These are phyloP conservation scores for Amylocystis lapponica DNA, from an alignment of 768 basidiomycete genomes.

Conservation along the genomic window DNA sequence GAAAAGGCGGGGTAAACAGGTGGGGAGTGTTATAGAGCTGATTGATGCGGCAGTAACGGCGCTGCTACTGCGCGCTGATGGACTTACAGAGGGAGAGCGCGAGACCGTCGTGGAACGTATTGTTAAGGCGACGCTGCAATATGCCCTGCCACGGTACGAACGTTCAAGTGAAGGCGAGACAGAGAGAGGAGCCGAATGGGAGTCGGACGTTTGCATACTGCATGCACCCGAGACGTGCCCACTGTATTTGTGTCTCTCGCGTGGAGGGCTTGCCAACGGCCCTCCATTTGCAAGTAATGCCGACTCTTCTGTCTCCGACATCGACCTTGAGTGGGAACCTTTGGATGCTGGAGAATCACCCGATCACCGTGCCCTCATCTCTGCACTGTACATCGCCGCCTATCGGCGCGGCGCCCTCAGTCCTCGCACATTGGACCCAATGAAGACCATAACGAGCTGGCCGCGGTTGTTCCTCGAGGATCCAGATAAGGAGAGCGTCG, in stretches of 20 bases:
- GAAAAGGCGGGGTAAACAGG: slow-evolving; percentile 40
- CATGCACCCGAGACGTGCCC: slow-evolving; percentile 55
- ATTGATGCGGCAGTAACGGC: slow-evolving; percentile 62
- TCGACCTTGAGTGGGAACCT: slow-evolving; percentile 23
- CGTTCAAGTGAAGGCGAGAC: slow-evolving; percentile 4
- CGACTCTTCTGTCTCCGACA: neutral
- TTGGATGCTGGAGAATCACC: slow-evolving; percentile 24
- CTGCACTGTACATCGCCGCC: slow-evolving; percentile 51
- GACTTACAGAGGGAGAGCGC: slow-evolving; percentile 55
- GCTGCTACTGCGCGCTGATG: slow-evolving; percentile 45
- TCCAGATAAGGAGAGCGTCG: slow-evolving; percentile 67
- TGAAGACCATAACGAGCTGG: slow-evolving; percentile 65
- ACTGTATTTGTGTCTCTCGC: slow-evolving; percentile 47
- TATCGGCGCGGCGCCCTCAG: slow-evolving; percentile 56
- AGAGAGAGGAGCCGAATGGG: slow-evolving; percentile 33
- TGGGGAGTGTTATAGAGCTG: slow-evolving; percentile 71
- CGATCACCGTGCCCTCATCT: slow-evolving; percentile 24
- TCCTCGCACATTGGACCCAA: slow-evolving; percentile 51
- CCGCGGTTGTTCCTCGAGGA: slow-evolving; percentile 70
- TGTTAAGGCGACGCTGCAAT: slow-evolving; percentile 70
- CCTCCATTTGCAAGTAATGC: neutral
- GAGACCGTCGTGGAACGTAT: slow-evolving; percentile 61
- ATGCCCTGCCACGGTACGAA: slow-evolving; percentile 59
- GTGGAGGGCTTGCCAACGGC: slow-evolving; percentile 8
- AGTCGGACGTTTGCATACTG: slow-evolving; percentile 53